Percentiles rank a stretch among this genome's conserved stretches.
phyloP scores from a whole-genome alignment of 163 green algal species.

The Picocystis sp. region DNA sequence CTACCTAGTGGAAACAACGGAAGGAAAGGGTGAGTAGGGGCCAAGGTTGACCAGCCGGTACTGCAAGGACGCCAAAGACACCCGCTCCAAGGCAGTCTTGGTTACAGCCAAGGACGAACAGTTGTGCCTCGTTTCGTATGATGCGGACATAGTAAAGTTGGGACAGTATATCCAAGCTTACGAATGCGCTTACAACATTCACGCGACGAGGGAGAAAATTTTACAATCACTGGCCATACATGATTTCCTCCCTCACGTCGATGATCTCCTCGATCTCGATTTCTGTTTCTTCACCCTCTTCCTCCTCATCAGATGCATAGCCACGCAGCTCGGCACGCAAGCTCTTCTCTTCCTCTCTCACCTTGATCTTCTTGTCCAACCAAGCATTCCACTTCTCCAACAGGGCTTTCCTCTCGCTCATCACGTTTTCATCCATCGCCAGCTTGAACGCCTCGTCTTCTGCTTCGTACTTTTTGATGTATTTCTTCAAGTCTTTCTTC shows the following conservation, averaged over 20 bases:
- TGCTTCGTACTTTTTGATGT: constrained; percentile 61
- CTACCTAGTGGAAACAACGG: too few species aligned
- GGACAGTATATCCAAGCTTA: too few species aligned
- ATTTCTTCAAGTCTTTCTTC: constrained; percentile 79
- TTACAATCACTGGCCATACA: background rate
- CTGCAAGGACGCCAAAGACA: too few species aligned
- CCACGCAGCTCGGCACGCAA: constrained; percentile 34
- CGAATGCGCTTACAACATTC: too few species aligned
- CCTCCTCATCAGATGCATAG: constrained; percentile 21
- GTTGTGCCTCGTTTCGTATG: too few species aligned
- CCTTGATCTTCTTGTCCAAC: constrained; percentile 15
- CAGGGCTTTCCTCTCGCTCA: constrained; percentile 12
- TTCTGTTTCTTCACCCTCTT: constrained; percentile 45
- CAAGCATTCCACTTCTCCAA: constrained; percentile 24
- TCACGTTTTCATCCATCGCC: constrained; percentile 16
- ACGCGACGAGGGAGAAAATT: too few species aligned
- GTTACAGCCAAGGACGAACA: too few species aligned
- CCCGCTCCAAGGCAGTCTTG: too few species aligned
- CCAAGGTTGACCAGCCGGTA: too few species aligned
- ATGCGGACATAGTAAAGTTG: too few species aligned
- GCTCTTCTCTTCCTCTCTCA: constrained; percentile 16
- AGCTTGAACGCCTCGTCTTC: constrained; percentile 28
- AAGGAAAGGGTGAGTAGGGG: too few species aligned
- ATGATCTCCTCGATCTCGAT: constrained; percentile 64
- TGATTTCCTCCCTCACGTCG: constrained; percentile 53